Percentiles rank a stretch among this genome's conserved stretches.
Conservation (phyloP, 2,329 filamentous ascomycete genomes). For the Fusarium metavorans region DNA sequence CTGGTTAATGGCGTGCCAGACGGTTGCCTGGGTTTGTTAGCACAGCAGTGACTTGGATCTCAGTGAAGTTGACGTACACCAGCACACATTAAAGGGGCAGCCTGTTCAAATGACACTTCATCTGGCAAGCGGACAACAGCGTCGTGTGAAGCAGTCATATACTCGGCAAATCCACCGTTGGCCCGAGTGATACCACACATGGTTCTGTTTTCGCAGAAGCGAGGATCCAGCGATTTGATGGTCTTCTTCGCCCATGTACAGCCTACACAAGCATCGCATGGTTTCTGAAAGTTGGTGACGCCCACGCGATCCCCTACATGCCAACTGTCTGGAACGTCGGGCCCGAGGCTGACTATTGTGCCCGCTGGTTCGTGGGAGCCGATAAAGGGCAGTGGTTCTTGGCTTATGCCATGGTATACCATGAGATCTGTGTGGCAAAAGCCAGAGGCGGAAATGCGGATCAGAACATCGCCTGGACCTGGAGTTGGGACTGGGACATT, state of each 20-base stretch:
- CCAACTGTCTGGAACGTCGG: constrained; percentile 20
- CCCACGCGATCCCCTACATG: constrained; percentile 30
- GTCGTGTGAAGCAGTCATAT: constrained; percentile 27
- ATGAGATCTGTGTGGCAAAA: constrained; percentile 40
- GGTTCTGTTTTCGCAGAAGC: constrained; percentile 33
- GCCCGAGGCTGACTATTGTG: constrained; percentile 29
- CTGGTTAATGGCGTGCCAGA: constrained; percentile 33
- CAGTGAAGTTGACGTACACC: constrained; percentile 11
- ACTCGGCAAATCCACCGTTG: constrained; percentile 32
- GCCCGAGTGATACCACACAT: constrained; percentile 27
- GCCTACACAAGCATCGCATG: constrained; percentile 25
- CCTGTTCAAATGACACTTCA: constrained; percentile 33
- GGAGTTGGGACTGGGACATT: constrained; percentile 20
- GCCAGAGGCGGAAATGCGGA: constrained; percentile 16
- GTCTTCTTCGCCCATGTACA: constrained; percentile 30
- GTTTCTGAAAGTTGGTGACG: constrained; percentile 33
- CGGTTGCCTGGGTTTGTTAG: constrained; percentile 25
- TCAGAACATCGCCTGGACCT: constrained; percentile 19
- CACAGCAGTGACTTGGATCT: background rate
- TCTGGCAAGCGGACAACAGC: constrained; percentile 26
- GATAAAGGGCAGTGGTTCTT: constrained; percentile 29
- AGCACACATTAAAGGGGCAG: constrained; percentile 33
- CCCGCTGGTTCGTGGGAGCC: constrained; percentile 41
- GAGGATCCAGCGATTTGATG: constrained; percentile 23
- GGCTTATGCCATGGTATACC: constrained; percentile 32